Conservation (phyloP, 768 basidiomycete species). For the Phallus indusiatus region DNA sequence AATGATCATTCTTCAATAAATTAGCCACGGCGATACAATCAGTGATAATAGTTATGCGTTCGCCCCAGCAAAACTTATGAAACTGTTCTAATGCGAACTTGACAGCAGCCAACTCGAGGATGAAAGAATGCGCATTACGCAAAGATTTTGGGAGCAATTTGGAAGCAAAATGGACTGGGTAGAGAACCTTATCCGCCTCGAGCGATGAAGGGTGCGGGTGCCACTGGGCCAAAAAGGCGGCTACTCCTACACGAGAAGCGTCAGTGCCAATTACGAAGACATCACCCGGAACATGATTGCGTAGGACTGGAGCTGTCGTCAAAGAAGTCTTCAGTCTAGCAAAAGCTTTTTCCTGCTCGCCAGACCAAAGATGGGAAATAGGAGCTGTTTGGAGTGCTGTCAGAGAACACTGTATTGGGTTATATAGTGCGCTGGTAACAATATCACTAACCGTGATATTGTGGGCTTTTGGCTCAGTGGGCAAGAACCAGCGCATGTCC, state of each 20-base stretch:
- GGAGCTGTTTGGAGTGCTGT: slow-evolving; percentile 12
- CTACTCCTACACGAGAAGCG: slow-evolving; percentile 16
- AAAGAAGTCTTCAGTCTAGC: slow-evolving; percentile 23
- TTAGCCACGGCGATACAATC: slow-evolving; percentile 29
- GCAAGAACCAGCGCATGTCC: too few relatives aligned
- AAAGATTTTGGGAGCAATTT: too few relatives aligned
- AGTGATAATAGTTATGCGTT: slow-evolving; percentile 25
- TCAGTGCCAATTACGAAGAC: slow-evolving; percentile 30
- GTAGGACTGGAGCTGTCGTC: slow-evolving; percentile 24
- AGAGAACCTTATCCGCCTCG: too few relatives aligned
- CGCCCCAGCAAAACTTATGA: slow-evolving; percentile 5
- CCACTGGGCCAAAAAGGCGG: too few relatives aligned
- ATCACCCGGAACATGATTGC: slow-evolving; percentile 20
- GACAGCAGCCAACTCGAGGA: slow-evolving; percentile 28
- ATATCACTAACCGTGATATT: too few relatives aligned
- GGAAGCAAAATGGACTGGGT: too few relatives aligned
- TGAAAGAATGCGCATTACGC: slow-evolving; percentile 12
- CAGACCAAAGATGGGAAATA: slow-evolving; percentile 10
- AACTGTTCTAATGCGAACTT: slow-evolving; percentile 22
- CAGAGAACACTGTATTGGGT: too few relatives aligned
- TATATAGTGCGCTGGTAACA: too few relatives aligned
- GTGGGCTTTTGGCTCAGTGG: too few relatives aligned
- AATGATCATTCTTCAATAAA: slow-evolving; percentile 19
- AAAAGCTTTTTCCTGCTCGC: slow-evolving; percentile 19
- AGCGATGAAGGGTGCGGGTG: too few relatives aligned